Evolutionary conservation across 2,329 filamentous ascomycete genomes (phyloP), one percentile per base, ranked within the genome.

Genomic region (Phyllosticta capitalensis): DNA sequence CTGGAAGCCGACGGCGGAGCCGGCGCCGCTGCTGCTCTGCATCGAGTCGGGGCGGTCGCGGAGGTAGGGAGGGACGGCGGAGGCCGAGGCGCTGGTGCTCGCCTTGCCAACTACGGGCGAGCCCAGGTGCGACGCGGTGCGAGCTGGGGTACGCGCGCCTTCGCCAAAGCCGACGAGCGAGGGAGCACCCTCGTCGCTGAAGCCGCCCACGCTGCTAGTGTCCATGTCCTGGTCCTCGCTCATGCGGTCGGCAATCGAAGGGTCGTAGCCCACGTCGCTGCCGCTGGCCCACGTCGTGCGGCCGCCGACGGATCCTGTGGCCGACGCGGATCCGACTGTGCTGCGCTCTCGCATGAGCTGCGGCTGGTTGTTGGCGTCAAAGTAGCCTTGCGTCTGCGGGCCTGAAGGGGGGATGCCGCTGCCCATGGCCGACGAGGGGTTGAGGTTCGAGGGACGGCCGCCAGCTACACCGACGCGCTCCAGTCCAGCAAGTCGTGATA

Each of bases 101-200:
- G 58, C 70, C 59, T 74, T 75, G 58, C 72, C 88, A 28, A 78
- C 88, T 48, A 89, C 89, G 0, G 90, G 90, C 61, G 86, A 90
- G 60, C 92, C 86, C 5, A 90, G 21, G 65, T 87, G 89, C 50
- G 70, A 67, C 63, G 76, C 72, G 7, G 52, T 54, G 54, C 77
- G 67, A 12, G 78, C 78, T 20, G 78, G 78, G n/a, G 78, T 80
- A 60, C 77, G 71, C 9, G 92, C 92, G 33, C 92, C 92, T 72
- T 96, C 92, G 55, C 92, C 92, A 66, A 96, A 96, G 0, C 88
- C 92, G 9, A 96, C 92, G 5, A 96, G 79, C 63, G 88, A 92
- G 2, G 87, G 89, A 56, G 85, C 86, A 67, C 95, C 90, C 67
- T 95, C 90, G 66, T 95, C 91, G 66, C 89, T 92, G 81, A 94